Conservation (phyloP, 2,329 filamentous ascomycete species). For the Arachnopeziza araneosa region DNA sequence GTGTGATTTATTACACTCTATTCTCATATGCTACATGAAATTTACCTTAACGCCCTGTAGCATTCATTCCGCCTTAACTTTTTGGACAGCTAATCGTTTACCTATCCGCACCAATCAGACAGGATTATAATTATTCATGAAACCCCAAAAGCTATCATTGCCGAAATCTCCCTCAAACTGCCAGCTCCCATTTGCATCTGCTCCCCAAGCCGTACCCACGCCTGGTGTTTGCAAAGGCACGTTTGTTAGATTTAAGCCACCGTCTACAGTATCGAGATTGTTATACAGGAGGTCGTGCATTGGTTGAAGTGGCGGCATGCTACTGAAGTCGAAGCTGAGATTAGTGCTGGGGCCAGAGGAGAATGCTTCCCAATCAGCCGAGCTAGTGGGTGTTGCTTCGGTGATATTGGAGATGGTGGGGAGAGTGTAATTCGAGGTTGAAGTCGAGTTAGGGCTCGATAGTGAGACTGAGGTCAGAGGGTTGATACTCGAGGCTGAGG, state of each 20-base stretch:
- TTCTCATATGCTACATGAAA: too few relatives aligned
- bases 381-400: constrained; percentile 3
- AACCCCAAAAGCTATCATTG: constrained; percentile 50
- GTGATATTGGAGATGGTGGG: constrained; percentile 27
- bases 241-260: background rate
- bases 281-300: constrained; percentile 54
- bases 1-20: too few relatives aligned
- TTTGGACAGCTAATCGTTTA: background rate
- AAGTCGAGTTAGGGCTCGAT: background rate
- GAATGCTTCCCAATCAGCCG: constrained; percentile 13
- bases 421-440: constrained; percentile 18
- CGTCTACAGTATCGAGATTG: constrained; percentile 35
- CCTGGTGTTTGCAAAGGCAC: background rate
- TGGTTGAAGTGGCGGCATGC: constrained; percentile 50
- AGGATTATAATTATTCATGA: constrained; percentile 42
- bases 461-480: background rate
- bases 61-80: background rate
- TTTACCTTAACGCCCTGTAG: background rate
- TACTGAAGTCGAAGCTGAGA: constrained; percentile 36
- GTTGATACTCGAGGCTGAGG: constrained; percentile 4
- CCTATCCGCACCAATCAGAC: background rate
- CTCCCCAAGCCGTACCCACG: background rate
- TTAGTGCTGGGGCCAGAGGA: background rate
- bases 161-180: constrained; percentile 52
- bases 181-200: constrained; percentile 29